phyloP scores from a whole-genome alignment of 2,329 filamentous ascomycete species.

The Aureobasidium sp. region DNA sequence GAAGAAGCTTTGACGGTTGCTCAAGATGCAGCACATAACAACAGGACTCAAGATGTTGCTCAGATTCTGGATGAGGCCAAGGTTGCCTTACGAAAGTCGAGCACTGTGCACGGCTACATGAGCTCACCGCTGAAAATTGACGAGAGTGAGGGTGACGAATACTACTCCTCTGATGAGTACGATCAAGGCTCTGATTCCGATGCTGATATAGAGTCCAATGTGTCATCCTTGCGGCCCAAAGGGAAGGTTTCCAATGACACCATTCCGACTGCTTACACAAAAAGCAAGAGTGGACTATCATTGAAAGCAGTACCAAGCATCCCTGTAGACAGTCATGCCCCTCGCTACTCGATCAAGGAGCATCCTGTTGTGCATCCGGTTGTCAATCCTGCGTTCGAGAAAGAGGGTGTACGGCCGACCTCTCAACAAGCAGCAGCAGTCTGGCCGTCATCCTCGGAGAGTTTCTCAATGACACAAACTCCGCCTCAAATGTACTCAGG shows the following conservation, averaged over 20 bases:
- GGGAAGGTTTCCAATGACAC: slow-evolving; percentile 4
- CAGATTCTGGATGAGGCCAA: slow-evolving; percentile 35
- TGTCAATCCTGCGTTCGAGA: background rate
- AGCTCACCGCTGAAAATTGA: slow-evolving; percentile 15
- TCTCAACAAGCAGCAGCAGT: background rate
- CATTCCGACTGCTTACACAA: slow-evolving; percentile 14
- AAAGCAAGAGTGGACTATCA: slow-evolving; percentile 5
- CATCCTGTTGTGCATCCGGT: background rate
- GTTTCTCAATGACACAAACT: slow-evolving; percentile 11
- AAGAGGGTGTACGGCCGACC: background rate
- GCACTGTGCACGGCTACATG: slow-evolving; percentile 19
- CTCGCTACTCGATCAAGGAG: background rate
- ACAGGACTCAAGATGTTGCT: slow-evolving; percentile 33
- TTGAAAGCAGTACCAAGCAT: background rate
- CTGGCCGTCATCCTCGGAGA: background rate
- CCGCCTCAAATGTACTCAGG: slow-evolving; percentile 9
- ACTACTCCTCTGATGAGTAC: slow-evolving; percentile 15
- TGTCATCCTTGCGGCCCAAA: background rate
- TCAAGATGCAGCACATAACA: slow-evolving; percentile 28
- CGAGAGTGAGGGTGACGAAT: slow-evolving; percentile 18
- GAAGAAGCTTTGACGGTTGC: slow-evolving; percentile 35
- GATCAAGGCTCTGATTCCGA: slow-evolving; percentile 17
- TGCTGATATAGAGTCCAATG: slow-evolving; percentile 13
- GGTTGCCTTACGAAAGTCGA: slow-evolving; percentile 30
- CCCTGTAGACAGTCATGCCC: background rate